phyloP scores from a whole-genome alignment of 1,284 basidiomycete genomes.

The Microbotryum lychnidis-dioicae region DNA sequence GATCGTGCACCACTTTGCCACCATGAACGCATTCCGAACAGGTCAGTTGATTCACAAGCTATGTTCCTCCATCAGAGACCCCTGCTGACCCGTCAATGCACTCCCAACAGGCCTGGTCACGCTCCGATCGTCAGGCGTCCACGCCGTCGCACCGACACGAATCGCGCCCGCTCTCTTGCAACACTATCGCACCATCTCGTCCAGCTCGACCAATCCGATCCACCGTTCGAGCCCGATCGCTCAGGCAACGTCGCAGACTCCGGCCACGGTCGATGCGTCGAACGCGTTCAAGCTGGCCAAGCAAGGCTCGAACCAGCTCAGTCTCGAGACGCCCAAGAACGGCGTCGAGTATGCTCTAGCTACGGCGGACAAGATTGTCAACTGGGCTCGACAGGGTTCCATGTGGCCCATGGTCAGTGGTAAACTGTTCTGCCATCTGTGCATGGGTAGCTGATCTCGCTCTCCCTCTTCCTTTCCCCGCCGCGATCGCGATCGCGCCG shows the following conservation, averaged over 20 bases:
- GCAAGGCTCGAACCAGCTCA: constrained; percentile 69
- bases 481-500: background rate
- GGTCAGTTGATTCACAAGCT: too few relatives aligned
- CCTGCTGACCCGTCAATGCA: too few relatives aligned
- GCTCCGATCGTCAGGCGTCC: too few relatives aligned
- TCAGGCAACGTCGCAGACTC: background rate
- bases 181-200: too few relatives aligned
- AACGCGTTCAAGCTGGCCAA: constrained; percentile 48
- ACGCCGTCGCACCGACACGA: too few relatives aligned
- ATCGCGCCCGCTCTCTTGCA: too few relatives aligned
- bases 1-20: too few relatives aligned
- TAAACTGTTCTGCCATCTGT: background rate
- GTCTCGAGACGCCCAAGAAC: constrained; percentile 73
- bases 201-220: too few relatives aligned
- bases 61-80: too few relatives aligned
- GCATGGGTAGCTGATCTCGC: background rate
- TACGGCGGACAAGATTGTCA: constrained; percentile 91
- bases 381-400: constrained; percentile 94
- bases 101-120: too few relatives aligned
- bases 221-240: too few relatives aligned
- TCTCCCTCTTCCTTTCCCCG: background rate
- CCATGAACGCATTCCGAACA: too few relatives aligned
- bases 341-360: constrained; percentile 85
- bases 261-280: background rate
- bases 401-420: constrained; percentile 96